Base-by-base conservation (phyloP, 805 yeast genomes). In the Pichia membranifaciens region DNA sequence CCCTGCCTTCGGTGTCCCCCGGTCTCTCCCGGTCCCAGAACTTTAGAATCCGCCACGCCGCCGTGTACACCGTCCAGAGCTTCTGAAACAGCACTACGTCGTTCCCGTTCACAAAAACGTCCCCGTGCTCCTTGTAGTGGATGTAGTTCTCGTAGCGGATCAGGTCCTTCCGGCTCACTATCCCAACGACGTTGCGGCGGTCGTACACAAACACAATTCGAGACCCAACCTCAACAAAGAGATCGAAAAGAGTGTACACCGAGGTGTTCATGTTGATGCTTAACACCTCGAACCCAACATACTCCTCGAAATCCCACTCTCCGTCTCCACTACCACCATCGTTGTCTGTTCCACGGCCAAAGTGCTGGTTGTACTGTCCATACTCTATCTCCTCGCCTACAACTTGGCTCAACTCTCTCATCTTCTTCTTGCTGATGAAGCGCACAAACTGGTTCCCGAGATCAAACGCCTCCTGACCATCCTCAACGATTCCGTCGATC, bases 121-220 rank as follows among this genome's bases (percentile, higher is more conserved):
- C 55, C 2, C 62, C 66, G 38, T 59, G 57, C 7, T 55, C 39
- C 34, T 53, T 41, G 33, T 55, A 58, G 42, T 69, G 68, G 35
- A 64, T 44, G 45, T 65, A 64, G 10, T 61, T 51, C 53, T 82
- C 84, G 56, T 76, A 87, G 51, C 82, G 72, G 44, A 90, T 64
- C 16, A 91, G 70, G 59, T 90, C 98, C 58, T 93, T 93, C 48
- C 90, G 74, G 0, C 96, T 87, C 1, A 95, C 67, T n/a, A 87
- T 59, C 0, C 99, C 99, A 15, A 72, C 73, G 16, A 87, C 59
- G 2, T 60, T 51, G 1, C 90, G 93, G 28, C 73, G 65, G 9
- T 78, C 72, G 46, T 82, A 84, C 2, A 87, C 82, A 37, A 84
- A 70, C 1, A 93, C 72, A 25, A 81, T 75, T 38, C 85, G 71